Base-by-base conservation (phyloP, 2,329 filamentous ascomycete genomes). In the Curvularia sp. region DNA sequence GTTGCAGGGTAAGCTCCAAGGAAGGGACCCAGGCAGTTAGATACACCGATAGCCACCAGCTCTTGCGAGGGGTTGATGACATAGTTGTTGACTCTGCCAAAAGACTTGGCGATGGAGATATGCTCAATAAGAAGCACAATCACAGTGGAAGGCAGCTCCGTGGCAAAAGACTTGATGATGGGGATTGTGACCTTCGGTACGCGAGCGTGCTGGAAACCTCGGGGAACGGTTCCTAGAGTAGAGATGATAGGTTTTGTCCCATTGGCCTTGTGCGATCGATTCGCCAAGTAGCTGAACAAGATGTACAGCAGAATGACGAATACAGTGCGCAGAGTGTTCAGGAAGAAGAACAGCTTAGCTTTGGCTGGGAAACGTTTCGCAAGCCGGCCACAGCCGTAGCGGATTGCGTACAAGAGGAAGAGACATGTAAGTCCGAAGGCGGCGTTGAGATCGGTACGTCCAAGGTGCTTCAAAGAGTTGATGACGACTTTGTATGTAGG, bases 41-140 rank as follows among this genome's bases (percentile, higher is more conserved):
- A 90, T 26, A 97, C 86, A 60, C 94, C 94, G 63, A 98, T 97
- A 24, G 92, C 94, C 44, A 99, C 91, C 79, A 99, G 86, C 76
- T 99, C 94, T 75, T 99, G 94, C 0, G 94, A 97, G 0, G 94
- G 93, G 68, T 97, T 89, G 74, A 99, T 97, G n/a, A 88, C 89
- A 78, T 99, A 99, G 80, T 97, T 96, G 82, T 97, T 97, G 68
- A 97, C 86, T 61, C 94, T 86, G 10, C 95, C 94, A 68, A 99
- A 98, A 0, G 93, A 97, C 77, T 98, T 99, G 22, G 93, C 92
- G 64, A 98, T 98, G 44, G 94, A 93, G 69, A 98, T 96, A 75
- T 99, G 94, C 79, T 99, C 95, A 63, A 98, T 96, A 31, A 99
- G 84, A 58, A 98, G 84, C 18, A 99, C 93, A 66, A 98, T 96